Percentiles rank a stretch among this genome's conserved stretches.
These are phyloP conservation scores for Anaeromyces robustus DNA, from an alignment of 192 early-diverging fungal genomes.

Conservation along the genomic window DNA sequence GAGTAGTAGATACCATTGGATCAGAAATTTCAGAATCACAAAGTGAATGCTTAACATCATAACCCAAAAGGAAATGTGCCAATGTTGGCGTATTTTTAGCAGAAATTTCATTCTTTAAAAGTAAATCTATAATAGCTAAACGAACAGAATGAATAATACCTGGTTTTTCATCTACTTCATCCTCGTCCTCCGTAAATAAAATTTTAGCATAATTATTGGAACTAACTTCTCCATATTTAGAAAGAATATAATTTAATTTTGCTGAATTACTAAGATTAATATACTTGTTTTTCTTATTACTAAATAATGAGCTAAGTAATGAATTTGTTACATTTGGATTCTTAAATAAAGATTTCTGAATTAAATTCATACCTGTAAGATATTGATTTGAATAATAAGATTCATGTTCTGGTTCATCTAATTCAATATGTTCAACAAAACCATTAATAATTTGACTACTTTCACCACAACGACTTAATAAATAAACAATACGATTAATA, in stretches of 20 bases:
- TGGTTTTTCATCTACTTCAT: neutral
- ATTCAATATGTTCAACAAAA: constrained; percentile 58
- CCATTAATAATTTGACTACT: constrained; percentile 57
- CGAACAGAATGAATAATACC: constrained; percentile 40
- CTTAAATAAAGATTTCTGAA: neutral
- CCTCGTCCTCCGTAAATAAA: neutral
- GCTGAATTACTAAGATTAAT: neutral
- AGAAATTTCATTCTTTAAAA: constrained; percentile 54
- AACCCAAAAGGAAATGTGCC: constrained; percentile 84
- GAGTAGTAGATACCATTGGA: constrained; percentile 12
- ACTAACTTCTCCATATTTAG: neutral
- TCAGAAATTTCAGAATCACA: constrained; percentile 18
- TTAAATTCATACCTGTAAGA: neutral
- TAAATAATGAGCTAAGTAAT: neutral
- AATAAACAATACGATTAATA: constrained; percentile 56
- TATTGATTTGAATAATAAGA: neutral
- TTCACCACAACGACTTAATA: constrained; percentile 44
- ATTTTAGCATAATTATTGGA: neutral
- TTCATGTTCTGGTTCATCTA: constrained; percentile 29
- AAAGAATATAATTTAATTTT: neutral
- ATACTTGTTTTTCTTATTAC: neutral
- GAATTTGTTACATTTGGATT: neutral
- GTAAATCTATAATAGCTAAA: constrained; percentile 67
- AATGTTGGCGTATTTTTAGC: constrained; percentile 48
- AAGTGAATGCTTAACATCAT: constrained; percentile 27